Conservation (phyloP, 2,329 filamentous ascomycete genomes). For the Penicillium janthinellum region DNA sequence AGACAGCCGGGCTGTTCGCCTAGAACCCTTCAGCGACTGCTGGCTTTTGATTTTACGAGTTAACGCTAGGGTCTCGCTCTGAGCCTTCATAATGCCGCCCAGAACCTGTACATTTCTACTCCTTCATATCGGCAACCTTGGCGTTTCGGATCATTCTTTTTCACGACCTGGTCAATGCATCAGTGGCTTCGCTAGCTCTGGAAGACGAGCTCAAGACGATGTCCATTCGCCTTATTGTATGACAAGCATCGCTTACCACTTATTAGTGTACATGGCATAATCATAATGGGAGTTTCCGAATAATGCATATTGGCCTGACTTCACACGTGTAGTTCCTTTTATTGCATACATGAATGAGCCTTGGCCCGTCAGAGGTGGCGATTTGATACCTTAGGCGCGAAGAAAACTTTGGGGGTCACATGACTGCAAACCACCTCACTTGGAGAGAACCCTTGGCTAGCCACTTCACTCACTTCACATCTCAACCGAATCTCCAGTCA, state of each 20-base stretch:
- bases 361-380: background rate
- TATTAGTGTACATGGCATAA: slow-evolving; percentile 29
- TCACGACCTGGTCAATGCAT: slow-evolving; percentile 18
- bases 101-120: slow-evolving; percentile 13
- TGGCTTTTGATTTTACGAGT: slow-evolving; percentile 18
- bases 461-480: background rate
- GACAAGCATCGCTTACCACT: slow-evolving; percentile 26
- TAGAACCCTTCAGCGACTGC: background rate
- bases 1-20: slow-evolving; percentile 10
- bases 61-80: slow-evolving; percentile 17
- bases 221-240: slow-evolving; percentile 10
- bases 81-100: background rate
- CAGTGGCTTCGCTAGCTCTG: slow-evolving; percentile 9
- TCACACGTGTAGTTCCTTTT: too few species aligned
- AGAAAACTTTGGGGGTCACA: slow-evolving; percentile 7
- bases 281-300: slow-evolving; percentile 20
- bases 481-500: background rate
- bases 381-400: background rate
- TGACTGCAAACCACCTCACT: slow-evolving; percentile 5
- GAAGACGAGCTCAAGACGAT: background rate
- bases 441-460: background rate
- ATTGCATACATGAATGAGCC: too few species aligned
- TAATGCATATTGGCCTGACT: background rate
- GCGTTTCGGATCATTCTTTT: slow-evolving; percentile 19
- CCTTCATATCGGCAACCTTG: slow-evolving; percentile 14